Evolutionary conservation across 495 filamentous ascomycete species (phyloP).

Genomic region (Penicillium cinerascens): DNA sequence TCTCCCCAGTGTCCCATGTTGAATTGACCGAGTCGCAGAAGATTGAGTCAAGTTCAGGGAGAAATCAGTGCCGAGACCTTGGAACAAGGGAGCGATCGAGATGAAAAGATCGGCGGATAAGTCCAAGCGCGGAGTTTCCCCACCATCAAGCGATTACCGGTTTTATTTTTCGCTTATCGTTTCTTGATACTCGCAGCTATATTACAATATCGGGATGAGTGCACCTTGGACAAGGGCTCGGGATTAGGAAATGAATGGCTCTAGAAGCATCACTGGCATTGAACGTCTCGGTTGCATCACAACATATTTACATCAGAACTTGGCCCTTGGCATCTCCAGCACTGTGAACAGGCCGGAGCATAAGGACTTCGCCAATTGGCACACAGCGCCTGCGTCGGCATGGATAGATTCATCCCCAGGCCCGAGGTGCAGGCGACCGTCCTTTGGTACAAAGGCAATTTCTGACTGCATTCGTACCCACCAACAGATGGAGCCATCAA

Average conservation of each 20-base stretch:
- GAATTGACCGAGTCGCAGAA: not conserved
- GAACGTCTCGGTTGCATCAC: constrained; percentile 29
- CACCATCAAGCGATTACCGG: not conserved
- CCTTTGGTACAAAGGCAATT: constrained; percentile 21
- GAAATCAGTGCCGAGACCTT: too few species aligned
- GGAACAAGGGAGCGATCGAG: too few species aligned
- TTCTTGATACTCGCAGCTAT: not conserved
- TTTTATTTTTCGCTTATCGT: not conserved
- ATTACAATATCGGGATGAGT: not conserved
- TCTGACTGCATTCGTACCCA: constrained; percentile 31
- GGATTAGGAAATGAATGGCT: constrained; percentile 4
- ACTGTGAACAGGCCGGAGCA: constrained; percentile 10
- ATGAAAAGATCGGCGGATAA: constrained; percentile 6
- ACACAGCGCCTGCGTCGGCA: constrained; percentile 16
- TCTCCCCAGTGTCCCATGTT: constrained; percentile 37
- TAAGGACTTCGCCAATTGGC: constrained; percentile 19
- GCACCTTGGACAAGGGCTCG: not conserved
- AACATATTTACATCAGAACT: constrained; percentile 45
- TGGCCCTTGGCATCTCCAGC: constrained; percentile 15
- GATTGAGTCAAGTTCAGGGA: not conserved
- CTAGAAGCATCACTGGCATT: constrained; percentile 36
- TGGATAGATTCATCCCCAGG: constrained; percentile 18
- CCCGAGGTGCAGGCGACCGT: constrained; percentile 25
- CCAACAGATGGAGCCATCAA: constrained; percentile 34
- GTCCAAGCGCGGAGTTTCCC: constrained; percentile 7